Evolutionary conservation across 306 rosid genomes (phyloP).

Genomic region (Dryas octopetala): DNA sequence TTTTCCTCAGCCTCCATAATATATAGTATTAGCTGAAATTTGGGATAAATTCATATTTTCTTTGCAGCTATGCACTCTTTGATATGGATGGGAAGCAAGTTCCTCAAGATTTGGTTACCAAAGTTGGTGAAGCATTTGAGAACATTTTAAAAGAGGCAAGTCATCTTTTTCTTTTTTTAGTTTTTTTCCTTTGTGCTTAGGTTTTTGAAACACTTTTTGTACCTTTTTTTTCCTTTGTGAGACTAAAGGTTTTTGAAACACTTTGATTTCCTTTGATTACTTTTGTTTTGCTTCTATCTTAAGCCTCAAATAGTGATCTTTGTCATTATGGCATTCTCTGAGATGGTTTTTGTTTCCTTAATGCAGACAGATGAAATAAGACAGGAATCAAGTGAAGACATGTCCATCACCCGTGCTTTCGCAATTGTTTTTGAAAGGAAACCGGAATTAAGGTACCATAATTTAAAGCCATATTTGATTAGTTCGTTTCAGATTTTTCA

Average conservation of each 20-base stretch:
- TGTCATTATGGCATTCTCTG: slow-evolving; percentile 27
- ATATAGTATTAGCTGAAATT: slow-evolving; percentile 7
- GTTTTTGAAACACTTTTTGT: slow-evolving; percentile 3
- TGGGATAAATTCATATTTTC: neutral
- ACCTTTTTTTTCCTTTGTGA: too few species aligned
- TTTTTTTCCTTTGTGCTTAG: neutral
- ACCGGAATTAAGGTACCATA: slow-evolving; percentile 70
- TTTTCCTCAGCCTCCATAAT: neutral
- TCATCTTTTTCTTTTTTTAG: slow-evolving; percentile 16
- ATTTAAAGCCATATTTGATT: neutral
- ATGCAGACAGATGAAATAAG: slow-evolving; percentile 73
- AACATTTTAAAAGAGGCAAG: slow-evolving; percentile 70
- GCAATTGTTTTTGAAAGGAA: slow-evolving; percentile 77
- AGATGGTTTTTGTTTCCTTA: slow-evolving; percentile 24
- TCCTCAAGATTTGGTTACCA: slow-evolving; percentile 76
- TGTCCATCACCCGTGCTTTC: slow-evolving; percentile 78
- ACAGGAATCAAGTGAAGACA: slow-evolving; percentile 65
- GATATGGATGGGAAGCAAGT: slow-evolving; percentile 96
- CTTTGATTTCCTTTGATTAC: neutral
- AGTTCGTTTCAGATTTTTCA: neutral
- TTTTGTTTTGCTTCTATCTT: slow-evolving; percentile 5
- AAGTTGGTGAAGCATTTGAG: slow-evolving; percentile 77
- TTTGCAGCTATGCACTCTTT: slow-evolving; percentile 86
- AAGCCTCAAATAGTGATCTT: neutral
- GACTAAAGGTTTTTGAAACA: too few species aligned